Conservation (phyloP, 768 basidiomycete species). For the Boletus rex-veris region DNA sequence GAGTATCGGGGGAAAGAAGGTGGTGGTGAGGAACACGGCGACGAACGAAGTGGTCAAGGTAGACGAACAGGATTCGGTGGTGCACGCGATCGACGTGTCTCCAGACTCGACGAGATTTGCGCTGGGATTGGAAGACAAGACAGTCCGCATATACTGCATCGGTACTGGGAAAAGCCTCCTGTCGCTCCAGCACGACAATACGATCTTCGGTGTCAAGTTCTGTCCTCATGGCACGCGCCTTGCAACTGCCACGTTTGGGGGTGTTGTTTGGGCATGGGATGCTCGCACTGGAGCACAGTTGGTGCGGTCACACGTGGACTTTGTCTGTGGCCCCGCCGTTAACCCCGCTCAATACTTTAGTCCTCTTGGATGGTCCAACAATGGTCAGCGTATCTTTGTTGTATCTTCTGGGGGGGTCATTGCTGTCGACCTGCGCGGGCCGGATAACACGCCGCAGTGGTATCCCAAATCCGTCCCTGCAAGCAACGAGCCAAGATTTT, state of each 20-base stretch:
- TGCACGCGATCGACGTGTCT: constrained; percentile 9
- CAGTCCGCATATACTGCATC: constrained; percentile 5
- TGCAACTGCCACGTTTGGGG: neutral
- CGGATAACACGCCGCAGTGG: neutral
- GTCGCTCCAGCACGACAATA: constrained; percentile 2
- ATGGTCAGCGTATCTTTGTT: neutral
- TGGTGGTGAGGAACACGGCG: constrained; percentile 1
- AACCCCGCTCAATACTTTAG: neutral
- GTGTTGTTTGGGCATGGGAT: constrained; percentile 5
- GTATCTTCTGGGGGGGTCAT: neutral
- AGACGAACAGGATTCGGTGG: neutral
- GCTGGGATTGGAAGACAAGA: constrained; percentile 7
- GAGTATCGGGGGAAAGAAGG: neutral
- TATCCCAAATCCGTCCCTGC: neutral
- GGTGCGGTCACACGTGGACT: neutral
- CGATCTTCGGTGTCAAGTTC: constrained; percentile 4
- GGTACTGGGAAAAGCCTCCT: neutral
- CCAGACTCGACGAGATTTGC: constrained; percentile 9
- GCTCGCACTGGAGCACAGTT: neutral
- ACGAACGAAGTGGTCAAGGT: constrained; percentile 1
- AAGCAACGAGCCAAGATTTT: neutral
- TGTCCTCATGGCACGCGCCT: constrained; percentile 1
- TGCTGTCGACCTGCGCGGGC: neutral
- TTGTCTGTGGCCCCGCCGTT: neutral
- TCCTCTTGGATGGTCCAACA: neutral